Evolutionary conservation across 148 eudicot genomes (phyloP).

Genomic region (Linanthus parryae): DNA sequence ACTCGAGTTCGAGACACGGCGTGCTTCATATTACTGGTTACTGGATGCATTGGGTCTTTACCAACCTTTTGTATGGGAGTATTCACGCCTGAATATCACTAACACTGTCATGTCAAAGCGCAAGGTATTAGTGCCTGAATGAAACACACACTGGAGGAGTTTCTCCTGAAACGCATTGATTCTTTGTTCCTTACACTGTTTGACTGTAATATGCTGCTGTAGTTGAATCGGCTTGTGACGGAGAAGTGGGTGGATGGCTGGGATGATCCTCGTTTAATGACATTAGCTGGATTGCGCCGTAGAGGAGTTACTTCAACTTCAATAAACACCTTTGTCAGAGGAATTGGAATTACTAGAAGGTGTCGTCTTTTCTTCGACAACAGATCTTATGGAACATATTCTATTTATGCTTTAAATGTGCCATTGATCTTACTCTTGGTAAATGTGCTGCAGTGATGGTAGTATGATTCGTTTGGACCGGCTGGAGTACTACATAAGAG

Average conservation of each 20-base stretch:
- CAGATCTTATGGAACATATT: background rate
- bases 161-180: too few species aligned
- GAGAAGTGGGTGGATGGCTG: slow-evolving; percentile 94
- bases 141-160: too few species aligned
- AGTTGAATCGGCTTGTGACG: slow-evolving; percentile 88
- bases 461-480: slow-evolving; percentile 71
- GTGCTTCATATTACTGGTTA: slow-evolving; percentile 97
- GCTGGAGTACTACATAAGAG: slow-evolving; percentile 83
- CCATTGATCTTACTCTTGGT: background rate
- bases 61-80: slow-evolving; percentile 96
- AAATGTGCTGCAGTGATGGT: slow-evolving; percentile 54
- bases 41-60: slow-evolving; percentile 77
- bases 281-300: slow-evolving; percentile 85
- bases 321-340: slow-evolving; percentile 84
- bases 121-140: too few species aligned
- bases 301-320: slow-evolving; percentile 87
- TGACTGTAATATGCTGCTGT: slow-evolving; percentile 12
- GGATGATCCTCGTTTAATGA: slow-evolving; percentile 98
- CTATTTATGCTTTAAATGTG: background rate
- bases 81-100: slow-evolving; percentile 85
- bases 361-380: too few species aligned
- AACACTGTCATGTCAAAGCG: slow-evolving; percentile 98
- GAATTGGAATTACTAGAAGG: slow-evolving; percentile 97
- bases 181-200: background rate
- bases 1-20: slow-evolving; percentile 93